Evolutionary conservation across 306 rosid species (phyloP).

Genomic region (Trifolium subterraneum): DNA sequence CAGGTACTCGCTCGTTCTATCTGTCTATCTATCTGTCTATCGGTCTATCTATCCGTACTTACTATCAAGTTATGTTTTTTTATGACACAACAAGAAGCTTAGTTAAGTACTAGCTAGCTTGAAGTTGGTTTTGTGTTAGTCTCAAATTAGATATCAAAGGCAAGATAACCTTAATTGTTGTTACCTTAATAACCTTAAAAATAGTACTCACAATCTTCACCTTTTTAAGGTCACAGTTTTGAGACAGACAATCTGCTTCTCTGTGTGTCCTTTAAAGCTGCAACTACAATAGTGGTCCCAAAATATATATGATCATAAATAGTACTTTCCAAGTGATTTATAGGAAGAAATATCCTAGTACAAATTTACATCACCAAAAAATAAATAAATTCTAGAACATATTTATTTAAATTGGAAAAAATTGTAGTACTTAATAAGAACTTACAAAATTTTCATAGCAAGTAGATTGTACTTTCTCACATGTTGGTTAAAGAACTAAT

Average conservation of each 20-base stretch:
- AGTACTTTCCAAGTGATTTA: slow-evolving; percentile 20
- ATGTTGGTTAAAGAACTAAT: too few relatives aligned
- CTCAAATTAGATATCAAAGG: background rate
- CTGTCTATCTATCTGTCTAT: background rate
- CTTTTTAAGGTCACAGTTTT: slow-evolving; percentile 26
- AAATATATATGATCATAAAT: background rate
- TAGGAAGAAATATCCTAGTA: background rate
- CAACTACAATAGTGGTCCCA: slow-evolving; percentile 34
- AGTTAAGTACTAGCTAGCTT: slow-evolving; percentile 9
- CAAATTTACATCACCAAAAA: too few relatives aligned
- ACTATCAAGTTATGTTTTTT: background rate
- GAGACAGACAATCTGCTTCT: slow-evolving; percentile 19
- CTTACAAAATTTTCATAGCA: background rate
- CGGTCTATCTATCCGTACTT: background rate
- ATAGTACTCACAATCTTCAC: slow-evolving; percentile 3
- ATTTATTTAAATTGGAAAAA: too few relatives aligned
- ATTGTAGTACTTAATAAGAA: background rate
- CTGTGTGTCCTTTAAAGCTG: slow-evolving; percentile 38
- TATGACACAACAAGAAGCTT: background rate
- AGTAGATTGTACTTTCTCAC: too few relatives aligned
- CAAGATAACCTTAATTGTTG: slow-evolving; percentile 2
- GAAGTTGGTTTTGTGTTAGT: background rate
- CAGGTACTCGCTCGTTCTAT: slow-evolving; percentile 49
- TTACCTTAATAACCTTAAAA: slow-evolving; percentile 3
- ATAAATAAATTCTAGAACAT: too few relatives aligned